These are phyloP conservation scores for Suillus cothurnatus DNA, from an alignment of 768 basidiomycete genomes.

Conservation along the genomic window DNA sequence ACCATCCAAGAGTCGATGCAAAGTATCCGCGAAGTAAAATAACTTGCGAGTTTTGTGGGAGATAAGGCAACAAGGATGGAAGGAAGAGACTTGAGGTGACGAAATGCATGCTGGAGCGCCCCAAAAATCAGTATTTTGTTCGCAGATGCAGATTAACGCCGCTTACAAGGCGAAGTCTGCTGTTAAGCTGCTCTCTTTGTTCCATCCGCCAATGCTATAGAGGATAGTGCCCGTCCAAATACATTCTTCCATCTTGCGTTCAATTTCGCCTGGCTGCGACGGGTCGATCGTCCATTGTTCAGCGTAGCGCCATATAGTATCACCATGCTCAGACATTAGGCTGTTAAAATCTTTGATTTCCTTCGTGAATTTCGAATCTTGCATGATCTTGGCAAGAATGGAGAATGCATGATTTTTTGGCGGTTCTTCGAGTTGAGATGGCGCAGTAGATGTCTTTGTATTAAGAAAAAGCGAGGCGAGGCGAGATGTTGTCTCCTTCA, in stretches of 20 bases:
- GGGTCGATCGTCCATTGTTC: slow-evolving; percentile 46
- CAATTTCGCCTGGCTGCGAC: slow-evolving; percentile 38
- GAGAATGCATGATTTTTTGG: slow-evolving; percentile 40
- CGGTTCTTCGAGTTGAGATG: slow-evolving; percentile 3
- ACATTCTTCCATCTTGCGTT: slow-evolving; percentile 65
- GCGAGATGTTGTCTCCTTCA: slow-evolving; percentile 8
- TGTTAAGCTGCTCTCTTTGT: slow-evolving; percentile 49
- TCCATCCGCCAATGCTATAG: slow-evolving; percentile 59
- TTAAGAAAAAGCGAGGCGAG: slow-evolving; percentile 17
- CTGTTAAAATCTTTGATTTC: slow-evolving; percentile 18
- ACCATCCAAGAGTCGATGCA: slow-evolving; percentile 25
- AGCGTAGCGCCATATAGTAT: slow-evolving; percentile 23
- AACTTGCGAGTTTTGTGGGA: slow-evolving; percentile 20
- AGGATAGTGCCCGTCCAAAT: slow-evolving; percentile 55
- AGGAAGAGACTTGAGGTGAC: slow-evolving; percentile 35
- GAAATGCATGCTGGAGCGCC: slow-evolving; percentile 25
- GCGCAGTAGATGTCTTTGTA: neutral
- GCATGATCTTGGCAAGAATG: slow-evolving; percentile 54
- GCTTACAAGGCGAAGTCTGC: slow-evolving; percentile 54
- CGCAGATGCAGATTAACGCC: neutral
- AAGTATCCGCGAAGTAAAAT: slow-evolving; percentile 35
- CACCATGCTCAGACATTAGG: neutral
- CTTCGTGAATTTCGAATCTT: slow-evolving; percentile 41
- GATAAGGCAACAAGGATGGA: slow-evolving; percentile 23
- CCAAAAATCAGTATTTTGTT: neutral